Evolutionary conservation across 352 stramenopile genomes (phyloP), one percentile per base, ranked within the genome.

Genomic region (Phytophthora idaei): DNA sequence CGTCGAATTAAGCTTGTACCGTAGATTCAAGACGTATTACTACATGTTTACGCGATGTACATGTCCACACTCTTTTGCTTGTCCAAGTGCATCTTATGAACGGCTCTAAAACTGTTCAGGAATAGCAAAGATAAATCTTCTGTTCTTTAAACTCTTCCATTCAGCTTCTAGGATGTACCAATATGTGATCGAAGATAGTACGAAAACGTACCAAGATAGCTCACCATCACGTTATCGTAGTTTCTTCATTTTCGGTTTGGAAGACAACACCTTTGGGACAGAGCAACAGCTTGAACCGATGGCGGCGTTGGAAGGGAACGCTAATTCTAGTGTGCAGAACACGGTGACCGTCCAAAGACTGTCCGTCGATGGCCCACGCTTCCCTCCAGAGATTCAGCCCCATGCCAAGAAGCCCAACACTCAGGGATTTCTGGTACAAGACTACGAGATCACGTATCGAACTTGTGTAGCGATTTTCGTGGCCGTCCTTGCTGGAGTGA

Each of bases 401-500:
- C 48, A 47, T 1, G 0, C 12, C 15, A 69, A 44, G 41, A 25
- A 12, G n/a, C 7, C 25, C 1, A 49, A 2, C 3, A 5, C 21
- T 12, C 62, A 58, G 28, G 31, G 10, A 11, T 48, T 60, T 1
- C 54, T 55, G 1, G 14, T 59, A 2, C 51, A 66, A 42, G 63
- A 71, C 52, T 69, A 69, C 10, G 56, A 72, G 10, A 56, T 80
- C 37, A 66, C 72, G 36, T 74, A 77, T 27, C 45, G 61, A 32
- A 45, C 60, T 0, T 74, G 72, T 34, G 27, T 65, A 11, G 37
- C 65, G n/a, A 65, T 72, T 17, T 72, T 80, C 41, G 3, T 58
- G 6, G 14, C 52, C 1, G 47, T 69, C 29, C 29, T 74, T 1
- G n/a, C 32, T 49, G n/a, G 52, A n/a, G 63, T 74, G 3, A 61